Evolutionary conservation across 345 rosid genomes (phyloP).

Genomic region (Euphorbia peplus): DNA sequence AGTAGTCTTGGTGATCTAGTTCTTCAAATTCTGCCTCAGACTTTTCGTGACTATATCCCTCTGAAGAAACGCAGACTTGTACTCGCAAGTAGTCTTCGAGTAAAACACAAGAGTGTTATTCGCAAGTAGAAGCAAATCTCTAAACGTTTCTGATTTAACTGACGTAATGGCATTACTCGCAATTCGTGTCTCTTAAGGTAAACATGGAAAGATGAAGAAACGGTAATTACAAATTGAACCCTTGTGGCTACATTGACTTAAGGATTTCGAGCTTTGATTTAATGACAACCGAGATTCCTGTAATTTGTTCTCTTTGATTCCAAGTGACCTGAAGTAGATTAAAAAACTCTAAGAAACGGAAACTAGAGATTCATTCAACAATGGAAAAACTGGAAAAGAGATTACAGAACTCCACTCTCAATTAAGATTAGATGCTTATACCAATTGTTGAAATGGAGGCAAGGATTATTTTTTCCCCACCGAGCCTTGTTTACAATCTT

Average conservation of each 20-base stretch:
- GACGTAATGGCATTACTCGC: conserved; percentile 38
- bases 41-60: conserved; percentile 53
- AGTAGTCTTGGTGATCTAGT: conserved; percentile 26
- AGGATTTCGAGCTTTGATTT: conserved; percentile 63
- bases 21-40: conserved; percentile 40
- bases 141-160: conserved; percentile 53
- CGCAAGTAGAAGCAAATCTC: conserved; percentile 65
- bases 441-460: no score
- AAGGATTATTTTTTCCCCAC: no score
- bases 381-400: background rate
- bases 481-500: no score
- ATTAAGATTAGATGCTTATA: background rate
- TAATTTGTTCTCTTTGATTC: no score
- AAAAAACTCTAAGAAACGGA: background rate
- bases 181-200: conserved; percentile 61
- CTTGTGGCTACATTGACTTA: conserved; percentile 67
- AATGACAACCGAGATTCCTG: no score
- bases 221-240: conserved; percentile 53
- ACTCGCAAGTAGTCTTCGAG: conserved; percentile 71
- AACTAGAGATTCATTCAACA: background rate
- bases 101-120: conserved; percentile 77
- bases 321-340: background rate
- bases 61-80: conserved; percentile 65
- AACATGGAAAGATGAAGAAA: conserved; percentile 19
- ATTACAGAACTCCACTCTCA: conserved; percentile 69